These are phyloP conservation scores for Paracorniculantispora psalliotae DNA, from an alignment of 2,329 filamentous ascomycete species.

Conservation along the genomic window DNA sequence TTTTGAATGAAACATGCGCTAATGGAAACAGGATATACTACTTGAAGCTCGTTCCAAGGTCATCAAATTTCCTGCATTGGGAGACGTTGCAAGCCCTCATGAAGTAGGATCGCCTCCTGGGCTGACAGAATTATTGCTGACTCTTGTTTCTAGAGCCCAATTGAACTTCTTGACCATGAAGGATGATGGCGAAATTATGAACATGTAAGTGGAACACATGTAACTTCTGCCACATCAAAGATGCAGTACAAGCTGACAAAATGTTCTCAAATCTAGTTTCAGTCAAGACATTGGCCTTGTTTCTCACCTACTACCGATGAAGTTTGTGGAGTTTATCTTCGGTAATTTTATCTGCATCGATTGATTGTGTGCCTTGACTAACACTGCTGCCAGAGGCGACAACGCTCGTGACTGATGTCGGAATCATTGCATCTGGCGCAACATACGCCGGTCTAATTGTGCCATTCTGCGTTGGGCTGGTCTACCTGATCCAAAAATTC, in stretches of 20 bases:
- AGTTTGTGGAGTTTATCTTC: conserved; percentile 24
- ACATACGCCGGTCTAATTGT: conserved; percentile 38
- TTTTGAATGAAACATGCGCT: background rate
- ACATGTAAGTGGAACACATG: conserved; percentile 21
- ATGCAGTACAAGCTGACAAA: background rate
- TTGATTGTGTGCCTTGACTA: background rate
- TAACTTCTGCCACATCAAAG: background rate
- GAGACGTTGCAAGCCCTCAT: background rate
- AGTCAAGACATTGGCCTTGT: conserved; percentile 34
- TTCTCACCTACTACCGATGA: conserved; percentile 19
- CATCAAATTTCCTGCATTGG: background rate
- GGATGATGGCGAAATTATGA: conserved; percentile 36
- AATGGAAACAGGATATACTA: background rate
- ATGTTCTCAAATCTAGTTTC: conserved; percentile 18
- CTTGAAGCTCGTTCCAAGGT: background rate
- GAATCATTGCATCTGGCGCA: conserved; percentile 33
- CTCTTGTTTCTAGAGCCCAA: conserved; percentile 28
- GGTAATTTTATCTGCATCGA: conserved; percentile 23
- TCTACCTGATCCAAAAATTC: conserved; percentile 20
- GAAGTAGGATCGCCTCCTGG: conserved; percentile 14
- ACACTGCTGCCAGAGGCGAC: background rate
- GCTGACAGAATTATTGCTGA: background rate
- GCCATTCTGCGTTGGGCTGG: conserved; percentile 26
- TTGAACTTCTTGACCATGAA: conserved; percentile 36
- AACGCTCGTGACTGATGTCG: background rate